Conservation (phyloP, 352 stramenopile genomes). For the Phytophthora ohioensis region DNA sequence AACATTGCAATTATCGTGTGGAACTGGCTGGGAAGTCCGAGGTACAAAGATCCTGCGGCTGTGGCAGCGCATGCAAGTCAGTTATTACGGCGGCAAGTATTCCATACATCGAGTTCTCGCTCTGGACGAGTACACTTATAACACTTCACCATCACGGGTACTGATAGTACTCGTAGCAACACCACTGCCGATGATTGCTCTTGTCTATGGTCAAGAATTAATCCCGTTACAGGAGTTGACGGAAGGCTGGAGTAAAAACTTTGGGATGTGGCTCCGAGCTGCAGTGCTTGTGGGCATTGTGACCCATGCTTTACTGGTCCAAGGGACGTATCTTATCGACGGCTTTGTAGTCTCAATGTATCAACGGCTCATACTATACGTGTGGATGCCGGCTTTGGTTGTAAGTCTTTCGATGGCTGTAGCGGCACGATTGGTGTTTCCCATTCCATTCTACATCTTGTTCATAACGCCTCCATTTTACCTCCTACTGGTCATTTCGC, state of each 20-base stretch:
- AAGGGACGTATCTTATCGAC: conserved; percentile 27
- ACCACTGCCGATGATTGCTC: conserved; percentile 21
- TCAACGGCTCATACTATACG: conserved; percentile 13
- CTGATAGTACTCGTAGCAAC: conserved; percentile 14
- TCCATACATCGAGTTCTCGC: conserved; percentile 36
- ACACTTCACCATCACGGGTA: conserved; percentile 12
- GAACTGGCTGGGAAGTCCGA: neutral
- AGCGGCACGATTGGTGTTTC: conserved; percentile 23
- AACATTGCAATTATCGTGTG: neutral
- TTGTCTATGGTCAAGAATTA: conserved; percentile 27
- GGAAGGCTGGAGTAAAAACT: conserved; percentile 22
- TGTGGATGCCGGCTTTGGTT: neutral
- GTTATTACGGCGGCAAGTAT: conserved; percentile 38
- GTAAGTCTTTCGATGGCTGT: conserved; percentile 15
- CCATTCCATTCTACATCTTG: conserved; percentile 35
- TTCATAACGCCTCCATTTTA: conserved; percentile 17
- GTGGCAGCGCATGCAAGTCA: conserved; percentile 33
- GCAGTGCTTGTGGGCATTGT: conserved; percentile 21
- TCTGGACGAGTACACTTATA: conserved; percentile 28
- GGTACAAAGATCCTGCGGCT: neutral
- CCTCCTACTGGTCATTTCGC: conserved; percentile 17
- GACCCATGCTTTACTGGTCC: conserved; percentile 19
- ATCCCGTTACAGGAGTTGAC: conserved; percentile 27
- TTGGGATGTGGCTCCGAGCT: conserved; percentile 30
- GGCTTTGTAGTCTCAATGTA: conserved; percentile 12